phyloP scores from a whole-genome alignment of 148 eudicot genomes.

The Chenopodium album region DNA sequence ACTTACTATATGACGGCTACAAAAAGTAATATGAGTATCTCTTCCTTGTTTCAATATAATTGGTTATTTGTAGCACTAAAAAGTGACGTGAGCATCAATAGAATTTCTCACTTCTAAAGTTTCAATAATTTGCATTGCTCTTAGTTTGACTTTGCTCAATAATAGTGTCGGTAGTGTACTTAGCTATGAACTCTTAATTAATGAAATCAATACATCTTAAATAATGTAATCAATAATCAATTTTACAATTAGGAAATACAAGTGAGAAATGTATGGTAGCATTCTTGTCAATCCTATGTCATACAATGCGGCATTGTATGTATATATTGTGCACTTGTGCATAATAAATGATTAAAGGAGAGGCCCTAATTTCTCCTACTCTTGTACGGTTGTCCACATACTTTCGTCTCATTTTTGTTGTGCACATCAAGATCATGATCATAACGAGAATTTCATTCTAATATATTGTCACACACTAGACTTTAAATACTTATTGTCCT shows the following conservation, averaged over 20 bases:
- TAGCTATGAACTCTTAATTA: not conserved
- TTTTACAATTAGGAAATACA: not conserved
- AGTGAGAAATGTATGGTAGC: not conserved
- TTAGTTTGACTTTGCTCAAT: not conserved
- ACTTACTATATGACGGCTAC: no score
- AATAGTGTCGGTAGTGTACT: slow-evolving; percentile 13
- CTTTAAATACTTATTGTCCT: no score
- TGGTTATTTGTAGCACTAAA: not conserved
- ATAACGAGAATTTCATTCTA: not conserved
- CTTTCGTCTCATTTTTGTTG: not conserved
- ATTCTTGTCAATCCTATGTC: not conserved
- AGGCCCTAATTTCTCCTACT: not conserved
- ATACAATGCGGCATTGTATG: not conserved
- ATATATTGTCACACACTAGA: no score
- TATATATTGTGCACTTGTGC: not conserved
- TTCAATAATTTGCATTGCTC: slow-evolving; percentile 1
- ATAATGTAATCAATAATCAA: not conserved
- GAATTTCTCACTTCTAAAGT: not conserved
- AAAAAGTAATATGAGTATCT: not conserved
- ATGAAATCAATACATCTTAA: not conserved
- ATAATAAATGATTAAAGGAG: not conserved
- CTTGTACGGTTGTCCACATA: not conserved
- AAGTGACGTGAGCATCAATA: not conserved
- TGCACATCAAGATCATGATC: not conserved
- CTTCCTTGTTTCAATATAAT: not conserved